Conservation (phyloP, 169 alveolate genomes). For the Babesia gibsoni region DNA sequence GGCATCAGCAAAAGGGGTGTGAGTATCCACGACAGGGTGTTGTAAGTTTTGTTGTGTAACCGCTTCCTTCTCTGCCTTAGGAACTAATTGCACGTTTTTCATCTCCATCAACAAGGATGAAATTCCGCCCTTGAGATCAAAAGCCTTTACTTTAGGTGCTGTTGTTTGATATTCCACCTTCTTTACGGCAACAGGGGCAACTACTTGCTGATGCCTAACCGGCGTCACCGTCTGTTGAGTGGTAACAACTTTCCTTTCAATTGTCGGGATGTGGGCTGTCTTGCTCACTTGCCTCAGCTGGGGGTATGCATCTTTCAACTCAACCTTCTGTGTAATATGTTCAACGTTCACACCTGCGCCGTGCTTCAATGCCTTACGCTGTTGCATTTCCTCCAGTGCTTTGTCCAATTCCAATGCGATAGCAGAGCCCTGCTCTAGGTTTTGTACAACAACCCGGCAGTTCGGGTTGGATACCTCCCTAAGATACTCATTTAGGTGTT, state of each 20-base stretch:
- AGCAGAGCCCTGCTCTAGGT: constrained; percentile 29
- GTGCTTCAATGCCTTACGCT: background rate
- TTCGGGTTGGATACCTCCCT: constrained; percentile 11
- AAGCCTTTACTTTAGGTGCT: too few species aligned
- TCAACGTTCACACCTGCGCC: too few species aligned
- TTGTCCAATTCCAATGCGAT: constrained; percentile 14
- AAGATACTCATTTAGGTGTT: constrained; percentile 9
- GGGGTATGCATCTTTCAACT: too few species aligned
- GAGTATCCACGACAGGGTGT: constrained; percentile 3
- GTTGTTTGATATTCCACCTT: too few species aligned
- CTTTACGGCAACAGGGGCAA: too few species aligned
- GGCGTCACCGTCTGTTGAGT: too few species aligned
- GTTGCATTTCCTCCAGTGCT: constrained; percentile 19
- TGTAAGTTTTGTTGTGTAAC: background rate
- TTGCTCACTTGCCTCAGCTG: too few species aligned
- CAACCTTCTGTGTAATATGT: too few species aligned
- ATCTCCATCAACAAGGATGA: constrained; percentile 29
- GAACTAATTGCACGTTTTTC: background rate
- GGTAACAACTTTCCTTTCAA: too few species aligned
- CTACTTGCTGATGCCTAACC: too few species aligned
- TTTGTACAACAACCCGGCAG: constrained; percentile 37
- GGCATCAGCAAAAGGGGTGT: background rate
- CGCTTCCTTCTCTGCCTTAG: background rate
- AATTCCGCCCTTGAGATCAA: constrained; percentile 1
- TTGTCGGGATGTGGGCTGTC: too few species aligned